These are phyloP conservation scores for Pharnaceum exiguum DNA, from an alignment of 148 eudicot species.

Conservation along the genomic window DNA sequence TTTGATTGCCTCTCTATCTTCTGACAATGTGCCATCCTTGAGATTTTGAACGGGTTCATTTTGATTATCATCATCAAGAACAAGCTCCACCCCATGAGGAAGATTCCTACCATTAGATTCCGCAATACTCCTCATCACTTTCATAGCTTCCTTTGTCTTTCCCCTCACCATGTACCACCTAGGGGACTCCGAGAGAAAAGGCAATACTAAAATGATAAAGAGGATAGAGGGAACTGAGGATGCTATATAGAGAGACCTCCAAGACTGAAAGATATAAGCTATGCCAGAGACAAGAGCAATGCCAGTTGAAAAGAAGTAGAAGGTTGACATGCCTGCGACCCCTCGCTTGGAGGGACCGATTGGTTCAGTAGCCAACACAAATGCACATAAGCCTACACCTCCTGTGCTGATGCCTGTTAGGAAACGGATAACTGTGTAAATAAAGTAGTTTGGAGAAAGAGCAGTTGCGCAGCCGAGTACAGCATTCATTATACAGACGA, in stretches of 20 bases:
- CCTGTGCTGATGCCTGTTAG: conserved; percentile 74
- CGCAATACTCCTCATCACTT: conserved; percentile 55
- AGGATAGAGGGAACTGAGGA: conserved; percentile 69
- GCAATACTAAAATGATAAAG: conserved; percentile 45
- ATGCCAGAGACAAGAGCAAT: conserved; percentile 60
- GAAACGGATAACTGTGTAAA: conserved; percentile 51
- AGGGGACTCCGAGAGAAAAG: conserved; percentile 83
- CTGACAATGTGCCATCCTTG: neutral
- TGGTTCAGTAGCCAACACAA: conserved; percentile 82
- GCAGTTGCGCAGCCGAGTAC: conserved; percentile 64
- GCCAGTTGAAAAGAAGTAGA: conserved; percentile 81
- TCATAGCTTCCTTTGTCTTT: conserved; percentile 57
- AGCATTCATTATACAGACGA: conserved; percentile 56
- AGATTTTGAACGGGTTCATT: neutral
- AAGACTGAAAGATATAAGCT: conserved; percentile 57
- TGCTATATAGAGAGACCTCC: conserved; percentile 67
- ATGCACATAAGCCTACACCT: conserved; percentile 80
- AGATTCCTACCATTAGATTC: conserved; percentile 34
- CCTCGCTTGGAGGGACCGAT: conserved; percentile 73
- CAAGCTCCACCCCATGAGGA: conserved; percentile 39
- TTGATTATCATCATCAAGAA: conserved; percentile 51
- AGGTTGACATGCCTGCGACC: conserved; percentile 80
- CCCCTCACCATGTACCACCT: conserved; percentile 83
- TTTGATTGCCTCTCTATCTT: conserved; percentile 23
- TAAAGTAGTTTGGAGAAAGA: conserved; percentile 42